These are phyloP conservation scores for Orbilia oligospora DNA, from an alignment of 2,329 filamentous ascomycete species.

Conservation along the genomic window DNA sequence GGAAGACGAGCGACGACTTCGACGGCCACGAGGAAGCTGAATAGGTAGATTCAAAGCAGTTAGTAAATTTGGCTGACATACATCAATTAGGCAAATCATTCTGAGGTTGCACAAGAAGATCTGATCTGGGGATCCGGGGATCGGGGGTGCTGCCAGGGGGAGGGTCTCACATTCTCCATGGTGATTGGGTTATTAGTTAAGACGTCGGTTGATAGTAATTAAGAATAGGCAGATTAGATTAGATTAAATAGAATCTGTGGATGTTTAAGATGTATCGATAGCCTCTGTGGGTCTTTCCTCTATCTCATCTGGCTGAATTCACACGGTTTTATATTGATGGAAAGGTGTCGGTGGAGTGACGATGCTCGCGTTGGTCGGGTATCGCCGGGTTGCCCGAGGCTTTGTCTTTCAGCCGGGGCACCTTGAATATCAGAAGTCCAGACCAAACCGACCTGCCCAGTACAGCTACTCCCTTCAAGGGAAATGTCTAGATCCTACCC, in stretches of 20 bases:
- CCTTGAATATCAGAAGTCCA: background rate
- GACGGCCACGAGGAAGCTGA: constrained; percentile 54
- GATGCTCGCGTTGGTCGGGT: constrained; percentile 48
- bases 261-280: background rate
- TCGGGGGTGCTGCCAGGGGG: constrained; percentile 36
- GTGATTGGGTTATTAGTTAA: background rate
- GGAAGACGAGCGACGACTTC: constrained; percentile 69
- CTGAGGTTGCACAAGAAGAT: constrained; percentile 10
- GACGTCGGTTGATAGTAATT: background rate
- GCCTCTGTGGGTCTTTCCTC: constrained; percentile 10
- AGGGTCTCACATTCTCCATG: constrained; percentile 59
- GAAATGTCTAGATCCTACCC: constrained; percentile 24
- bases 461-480: constrained; percentile 28
- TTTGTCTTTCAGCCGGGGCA: constrained; percentile 26
- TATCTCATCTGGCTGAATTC: background rate
- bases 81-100: background rate
- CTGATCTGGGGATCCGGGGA: constrained; percentile 30
- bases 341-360: constrained; percentile 35
- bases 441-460: constrained; percentile 41
- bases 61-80: background rate
- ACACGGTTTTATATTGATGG: constrained; percentile 45
- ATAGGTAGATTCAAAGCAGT: background rate
- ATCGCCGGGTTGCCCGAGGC: constrained; percentile 50
- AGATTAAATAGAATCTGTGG: background rate
- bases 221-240: background rate